Percentiles rank a stretch among this genome's conserved stretches.
Evolutionary conservation across 352 stramenopile species (phyloP).

Genomic region (Globisporangium camurandrum): DNA sequence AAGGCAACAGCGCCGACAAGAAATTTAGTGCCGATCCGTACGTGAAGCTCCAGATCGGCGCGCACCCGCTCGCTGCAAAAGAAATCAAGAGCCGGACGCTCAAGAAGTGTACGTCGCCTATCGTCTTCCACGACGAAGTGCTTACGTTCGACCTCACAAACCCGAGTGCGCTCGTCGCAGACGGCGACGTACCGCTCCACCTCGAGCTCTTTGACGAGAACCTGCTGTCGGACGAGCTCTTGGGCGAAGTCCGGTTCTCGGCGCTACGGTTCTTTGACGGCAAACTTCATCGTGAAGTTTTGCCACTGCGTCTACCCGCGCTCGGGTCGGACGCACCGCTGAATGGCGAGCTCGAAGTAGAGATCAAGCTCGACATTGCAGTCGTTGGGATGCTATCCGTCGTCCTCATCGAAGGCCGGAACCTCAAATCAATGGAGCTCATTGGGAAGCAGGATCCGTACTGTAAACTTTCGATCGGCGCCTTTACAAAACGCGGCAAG

Average conservation of each 20-base stretch:
- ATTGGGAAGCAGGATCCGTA: slow-evolving; percentile 89
- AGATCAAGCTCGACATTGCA: slow-evolving; percentile 73
- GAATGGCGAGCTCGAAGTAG: slow-evolving; percentile 54
- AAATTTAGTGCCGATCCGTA: slow-evolving; percentile 76
- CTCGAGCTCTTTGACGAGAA: slow-evolving; percentile 88
- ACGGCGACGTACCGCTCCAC: slow-evolving; percentile 62
- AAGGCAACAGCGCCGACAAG: slow-evolving; percentile 41
- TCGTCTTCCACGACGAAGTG: slow-evolving; percentile 84
- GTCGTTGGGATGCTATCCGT: slow-evolving; percentile 79
- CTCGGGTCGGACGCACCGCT: slow-evolving; percentile 7
- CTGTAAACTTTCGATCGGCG: slow-evolving; percentile 72
- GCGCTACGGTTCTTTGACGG: slow-evolving; percentile 78
- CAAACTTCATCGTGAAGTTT: slow-evolving; percentile 36
- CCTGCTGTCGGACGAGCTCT: slow-evolving; percentile 76
- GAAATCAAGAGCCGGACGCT: slow-evolving; percentile 77
- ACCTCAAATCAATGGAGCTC: slow-evolving; percentile 88
- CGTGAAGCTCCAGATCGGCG: slow-evolving; percentile 72
- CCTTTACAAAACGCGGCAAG: slow-evolving; percentile 66
- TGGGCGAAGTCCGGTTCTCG: slow-evolving; percentile 63
- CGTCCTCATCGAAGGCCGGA: slow-evolving; percentile 81
- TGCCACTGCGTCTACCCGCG: slow-evolving; percentile 45
- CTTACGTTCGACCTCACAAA: slow-evolving; percentile 79
- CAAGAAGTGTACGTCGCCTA: slow-evolving; percentile 67
- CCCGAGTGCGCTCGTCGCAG: slow-evolving; percentile 54
- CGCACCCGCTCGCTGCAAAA: slow-evolving; percentile 54